A percentile compares a stretch with the other conserved stretches of the same genome.
Evolutionary conservation across 352 stramenopile genomes (phyloP).

Genomic region (Phytophthora tentaculata): DNA sequence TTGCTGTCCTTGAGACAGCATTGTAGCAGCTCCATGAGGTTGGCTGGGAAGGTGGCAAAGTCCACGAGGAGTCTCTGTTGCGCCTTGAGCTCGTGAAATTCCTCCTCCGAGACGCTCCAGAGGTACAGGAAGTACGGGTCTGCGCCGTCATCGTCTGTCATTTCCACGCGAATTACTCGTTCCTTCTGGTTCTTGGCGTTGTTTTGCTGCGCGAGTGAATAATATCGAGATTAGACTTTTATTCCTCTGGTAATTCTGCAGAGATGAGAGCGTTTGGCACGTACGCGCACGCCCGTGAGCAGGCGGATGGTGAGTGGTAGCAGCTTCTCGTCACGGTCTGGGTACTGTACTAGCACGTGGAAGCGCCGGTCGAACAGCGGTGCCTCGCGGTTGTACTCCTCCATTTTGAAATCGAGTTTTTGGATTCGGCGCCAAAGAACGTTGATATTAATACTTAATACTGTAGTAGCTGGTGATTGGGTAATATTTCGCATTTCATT

Average conservation of each 20-base stretch:
- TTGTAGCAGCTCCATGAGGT: conserved; percentile 93
- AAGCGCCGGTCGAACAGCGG: conserved; percentile 88
- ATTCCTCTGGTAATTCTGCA: no score
- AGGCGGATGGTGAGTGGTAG: conserved; percentile 77
- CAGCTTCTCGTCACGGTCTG: conserved; percentile 83
- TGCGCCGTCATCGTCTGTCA: conserved; percentile 92
- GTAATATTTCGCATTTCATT: background rate
- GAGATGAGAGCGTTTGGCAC: conserved; percentile 9
- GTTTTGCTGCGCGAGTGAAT: conserved; percentile 57
- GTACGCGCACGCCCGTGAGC: conserved; percentile 75
- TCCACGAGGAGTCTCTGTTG: conserved; percentile 94
- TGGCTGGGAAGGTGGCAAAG: conserved; percentile 91
- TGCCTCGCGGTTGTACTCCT: conserved; percentile 77
- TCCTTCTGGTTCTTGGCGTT: conserved; percentile 84
- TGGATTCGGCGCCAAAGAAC: conserved; percentile 13
- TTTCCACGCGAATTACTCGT: conserved; percentile 91
- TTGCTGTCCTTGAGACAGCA: conserved; percentile 86
- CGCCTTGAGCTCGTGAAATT: conserved; percentile 95
- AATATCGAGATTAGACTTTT: no score
- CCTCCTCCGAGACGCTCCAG: conserved; percentile 93
- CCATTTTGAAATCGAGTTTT: conserved; percentile 49
- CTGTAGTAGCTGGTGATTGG: background rate
- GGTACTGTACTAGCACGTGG: conserved; percentile 83
- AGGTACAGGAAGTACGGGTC: conserved; percentile 94
- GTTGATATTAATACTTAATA: no score